These are phyloP conservation scores for Phytophthora pinifolia DNA, from an alignment of 352 stramenopile species.

Conservation along the genomic window DNA sequence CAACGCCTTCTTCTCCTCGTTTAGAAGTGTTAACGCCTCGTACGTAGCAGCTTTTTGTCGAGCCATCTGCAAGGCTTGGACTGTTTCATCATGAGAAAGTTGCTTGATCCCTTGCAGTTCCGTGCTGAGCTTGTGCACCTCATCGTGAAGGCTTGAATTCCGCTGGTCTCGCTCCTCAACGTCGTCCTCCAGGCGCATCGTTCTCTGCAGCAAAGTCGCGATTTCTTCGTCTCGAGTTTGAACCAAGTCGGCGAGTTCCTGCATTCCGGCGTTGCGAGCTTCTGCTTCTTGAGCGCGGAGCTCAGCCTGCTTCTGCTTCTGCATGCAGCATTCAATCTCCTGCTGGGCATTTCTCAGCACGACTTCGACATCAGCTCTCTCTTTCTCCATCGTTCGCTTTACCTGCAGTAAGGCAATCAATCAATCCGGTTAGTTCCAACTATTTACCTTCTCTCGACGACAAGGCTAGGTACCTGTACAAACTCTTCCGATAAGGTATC, in stretches of 20 bases:
- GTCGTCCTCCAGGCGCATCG: slow-evolving; percentile 38
- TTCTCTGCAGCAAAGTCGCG: slow-evolving; percentile 42
- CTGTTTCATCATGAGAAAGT: slow-evolving; percentile 74
- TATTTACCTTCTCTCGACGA: neutral
- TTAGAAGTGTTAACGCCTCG: slow-evolving; percentile 55
- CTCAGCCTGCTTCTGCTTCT: slow-evolving; percentile 10
- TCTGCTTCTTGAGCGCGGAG: slow-evolving; percentile 13
- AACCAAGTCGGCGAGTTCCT: slow-evolving; percentile 19
- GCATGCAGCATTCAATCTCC: slow-evolving; percentile 13
- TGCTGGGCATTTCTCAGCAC: slow-evolving; percentile 11
- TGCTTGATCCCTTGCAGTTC: slow-evolving; percentile 43
- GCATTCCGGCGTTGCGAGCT: slow-evolving; percentile 2
- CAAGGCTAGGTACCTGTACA: slow-evolving; percentile 12
- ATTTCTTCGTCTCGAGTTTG: slow-evolving; percentile 49
- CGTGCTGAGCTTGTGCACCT: slow-evolving; percentile 30
- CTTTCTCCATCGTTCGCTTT: slow-evolving; percentile 24
- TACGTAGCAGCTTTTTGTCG: slow-evolving; percentile 58
- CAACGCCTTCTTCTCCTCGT: slow-evolving; percentile 58
- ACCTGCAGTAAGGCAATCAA: slow-evolving; percentile 13
- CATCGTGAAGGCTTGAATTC: slow-evolving; percentile 28
- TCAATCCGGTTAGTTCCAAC: slow-evolving; percentile 1
- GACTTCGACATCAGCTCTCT: slow-evolving; percentile 14
- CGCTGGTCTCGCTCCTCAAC: slow-evolving; percentile 26
- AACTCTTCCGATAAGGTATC: slow-evolving; percentile 25
- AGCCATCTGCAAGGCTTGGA: slow-evolving; percentile 67